Percentiles rank a stretch among this genome's conserved stretches.
phyloP scores from a whole-genome alignment of 2,329 filamentous ascomycete genomes.

The Colletotrichum ledebouriae region DNA sequence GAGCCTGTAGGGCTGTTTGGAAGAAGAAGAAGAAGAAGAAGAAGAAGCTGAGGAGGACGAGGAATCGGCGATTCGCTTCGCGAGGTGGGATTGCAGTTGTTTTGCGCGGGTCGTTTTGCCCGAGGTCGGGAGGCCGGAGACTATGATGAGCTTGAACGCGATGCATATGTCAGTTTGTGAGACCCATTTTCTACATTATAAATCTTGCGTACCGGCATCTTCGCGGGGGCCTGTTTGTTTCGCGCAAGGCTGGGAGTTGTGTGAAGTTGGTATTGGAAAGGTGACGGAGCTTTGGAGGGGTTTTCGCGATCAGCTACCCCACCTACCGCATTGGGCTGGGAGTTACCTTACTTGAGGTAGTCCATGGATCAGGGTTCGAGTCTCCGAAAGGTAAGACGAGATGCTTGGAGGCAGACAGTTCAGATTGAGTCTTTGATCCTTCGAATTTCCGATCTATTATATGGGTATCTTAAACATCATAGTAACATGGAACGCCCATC shows the following conservation, averaged over 20 bases:
- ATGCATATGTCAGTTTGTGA: too few relatives aligned
- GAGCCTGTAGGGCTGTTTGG: conserved; percentile 67
- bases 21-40: neutral
- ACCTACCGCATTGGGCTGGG: conserved; percentile 29
- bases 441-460: neutral
- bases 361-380: conserved; percentile 21
- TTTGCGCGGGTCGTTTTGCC: conserved; percentile 76
- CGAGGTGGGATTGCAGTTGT: conserved; percentile 76
- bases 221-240: neutral
- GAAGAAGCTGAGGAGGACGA: conserved; percentile 41
- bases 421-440: neutral
- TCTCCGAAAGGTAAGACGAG: neutral
- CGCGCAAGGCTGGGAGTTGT: neutral
- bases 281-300: conserved; percentile 19
- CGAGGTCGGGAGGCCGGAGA: conserved; percentile 76
- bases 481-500: conserved; percentile 18
- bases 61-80: conserved; percentile 64
- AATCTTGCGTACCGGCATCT: conserved; percentile 36
- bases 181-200: neutral
- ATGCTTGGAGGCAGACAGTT: neutral
- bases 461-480: conserved; percentile 27
- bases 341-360: too few relatives aligned
- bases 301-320: conserved; percentile 38
- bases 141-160: conserved; percentile 73
- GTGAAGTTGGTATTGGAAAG: conserved; percentile 1